phyloP scores from a whole-genome alignment of 306 rosid species.

The Arachis stenosperma region DNA sequence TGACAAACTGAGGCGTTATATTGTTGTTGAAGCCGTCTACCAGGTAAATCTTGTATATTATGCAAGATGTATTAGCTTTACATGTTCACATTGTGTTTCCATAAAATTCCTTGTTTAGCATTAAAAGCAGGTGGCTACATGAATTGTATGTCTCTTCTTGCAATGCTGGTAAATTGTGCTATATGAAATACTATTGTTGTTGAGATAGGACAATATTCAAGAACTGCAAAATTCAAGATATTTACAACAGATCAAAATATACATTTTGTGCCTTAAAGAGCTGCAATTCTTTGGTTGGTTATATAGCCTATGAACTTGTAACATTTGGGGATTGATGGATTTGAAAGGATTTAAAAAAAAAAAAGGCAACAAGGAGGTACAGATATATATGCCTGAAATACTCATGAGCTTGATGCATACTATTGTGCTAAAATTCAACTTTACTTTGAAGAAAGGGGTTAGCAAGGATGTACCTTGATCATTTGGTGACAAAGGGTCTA shows the following conservation, averaged over 20 bases:
- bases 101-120: conserved; percentile 6
- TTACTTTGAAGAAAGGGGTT: background rate
- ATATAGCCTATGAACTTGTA: conserved; percentile 6
- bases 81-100: conserved; percentile 27
- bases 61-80: conserved; percentile 9
- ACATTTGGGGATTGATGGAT: conserved; percentile 5
- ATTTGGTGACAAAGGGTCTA: background rate
- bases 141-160: conserved; percentile 41
- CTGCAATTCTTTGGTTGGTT: conserved; percentile 16
- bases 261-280: conserved; percentile 9
- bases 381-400: background rate
- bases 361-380: too few relatives aligned
- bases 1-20: conserved; percentile 90
- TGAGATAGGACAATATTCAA: conserved; percentile 24
- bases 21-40: conserved; percentile 95
- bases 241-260: conserved; percentile 17
- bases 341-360: too few relatives aligned
- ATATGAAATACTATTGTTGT: conserved; percentile 18
- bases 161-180: conserved; percentile 23
- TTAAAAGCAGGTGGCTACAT: conserved; percentile 26
- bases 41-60: conserved; percentile 60
- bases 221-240: conserved; percentile 34
- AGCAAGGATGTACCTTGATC: background rate
- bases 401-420: background rate
- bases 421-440: background rate